Evolutionary conservation across 2,329 filamentous ascomycete genomes (phyloP).

Genomic region (Pestalotiopsis sp.): DNA sequence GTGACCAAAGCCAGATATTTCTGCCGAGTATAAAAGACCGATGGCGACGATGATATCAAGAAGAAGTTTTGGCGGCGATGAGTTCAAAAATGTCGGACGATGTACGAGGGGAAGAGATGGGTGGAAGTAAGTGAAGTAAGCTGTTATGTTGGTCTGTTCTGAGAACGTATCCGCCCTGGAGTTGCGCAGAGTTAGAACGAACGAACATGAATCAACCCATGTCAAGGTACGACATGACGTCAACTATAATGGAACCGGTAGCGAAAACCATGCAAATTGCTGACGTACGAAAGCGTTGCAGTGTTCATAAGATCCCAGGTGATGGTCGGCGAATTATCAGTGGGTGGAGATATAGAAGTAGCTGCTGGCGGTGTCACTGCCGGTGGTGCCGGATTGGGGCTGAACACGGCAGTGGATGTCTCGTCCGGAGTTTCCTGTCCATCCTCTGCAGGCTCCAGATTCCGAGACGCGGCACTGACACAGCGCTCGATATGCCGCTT

Average conservation of each 20-base stretch:
- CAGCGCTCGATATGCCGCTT: background rate
- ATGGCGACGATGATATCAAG: background rate
- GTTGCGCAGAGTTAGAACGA: no score
- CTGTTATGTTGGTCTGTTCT: background rate
- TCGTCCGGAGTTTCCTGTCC: background rate
- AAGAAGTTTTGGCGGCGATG: background rate
- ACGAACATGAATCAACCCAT: background rate
- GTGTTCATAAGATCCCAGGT: no score
- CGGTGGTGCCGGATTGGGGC: background rate
- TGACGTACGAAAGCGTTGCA: no score
- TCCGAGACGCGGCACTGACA: background rate
- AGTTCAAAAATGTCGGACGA: background rate
- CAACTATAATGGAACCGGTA: no score
- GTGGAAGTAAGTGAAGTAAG: slow-evolving; percentile 4
- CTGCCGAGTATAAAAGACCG: background rate
- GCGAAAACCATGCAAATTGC: no score
- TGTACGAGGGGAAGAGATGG: slow-evolving; percentile 2
- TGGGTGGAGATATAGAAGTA: no score
- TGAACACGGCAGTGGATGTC: background rate
- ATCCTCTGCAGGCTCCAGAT: background rate
- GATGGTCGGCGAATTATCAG: no score
- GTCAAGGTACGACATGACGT: background rate
- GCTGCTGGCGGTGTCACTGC: background rate
- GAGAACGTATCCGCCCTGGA: background rate
- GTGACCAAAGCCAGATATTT: background rate